Conservation (phyloP, 2,329 filamentous ascomycete genomes). For the Claviceps sp. region DNA sequence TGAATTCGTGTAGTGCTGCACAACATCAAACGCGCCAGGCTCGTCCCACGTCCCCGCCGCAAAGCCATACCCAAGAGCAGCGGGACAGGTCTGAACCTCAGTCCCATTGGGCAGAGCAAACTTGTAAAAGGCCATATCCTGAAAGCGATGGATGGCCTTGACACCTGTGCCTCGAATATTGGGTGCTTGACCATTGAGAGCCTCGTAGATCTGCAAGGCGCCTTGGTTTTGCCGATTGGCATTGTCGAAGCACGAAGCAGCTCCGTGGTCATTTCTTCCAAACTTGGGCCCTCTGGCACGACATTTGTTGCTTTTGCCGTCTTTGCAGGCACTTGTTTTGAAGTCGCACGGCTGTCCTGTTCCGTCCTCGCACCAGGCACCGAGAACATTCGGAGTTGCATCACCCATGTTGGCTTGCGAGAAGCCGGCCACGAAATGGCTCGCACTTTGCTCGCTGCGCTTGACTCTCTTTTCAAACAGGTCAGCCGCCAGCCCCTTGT, state of each 20-base stretch:
- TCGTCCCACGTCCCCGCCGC: slow-evolving; percentile 83
- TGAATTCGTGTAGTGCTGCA: slow-evolving; percentile 60
- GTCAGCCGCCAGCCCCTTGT: slow-evolving; percentile 80
- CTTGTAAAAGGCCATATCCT: slow-evolving; percentile 60
- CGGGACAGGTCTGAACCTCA: slow-evolving; percentile 61
- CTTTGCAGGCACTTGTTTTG: slow-evolving; percentile 65
- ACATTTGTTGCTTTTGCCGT: slow-evolving; percentile 52
- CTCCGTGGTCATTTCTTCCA: slow-evolving; percentile 52
- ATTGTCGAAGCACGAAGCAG: slow-evolving; percentile 65
- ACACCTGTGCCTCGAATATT: slow-evolving; percentile 51
- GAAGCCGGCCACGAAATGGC: slow-evolving; percentile 74
- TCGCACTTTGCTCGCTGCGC: slow-evolving; percentile 39
- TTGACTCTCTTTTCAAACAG: slow-evolving; percentile 63
- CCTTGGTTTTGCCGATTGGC: slow-evolving; percentile 52
- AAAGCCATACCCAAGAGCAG: slow-evolving; percentile 78
- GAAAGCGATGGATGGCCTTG: slow-evolving; percentile 67
- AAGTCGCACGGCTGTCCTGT: slow-evolving; percentile 55
- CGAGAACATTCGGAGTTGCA: slow-evolving; percentile 71
- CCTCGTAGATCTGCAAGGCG: slow-evolving; percentile 36
- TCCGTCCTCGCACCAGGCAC: slow-evolving; percentile 78
- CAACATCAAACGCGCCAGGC: slow-evolving; percentile 80
- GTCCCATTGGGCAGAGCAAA: slow-evolving; percentile 63
- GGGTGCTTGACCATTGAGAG: slow-evolving; percentile 30
- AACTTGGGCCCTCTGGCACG: slow-evolving; percentile 59
- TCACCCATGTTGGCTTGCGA: slow-evolving; percentile 86